Evolutionary conservation across 2,329 filamentous ascomycete genomes (phyloP).

Genomic region (Trichoderma koningiopsis): DNA sequence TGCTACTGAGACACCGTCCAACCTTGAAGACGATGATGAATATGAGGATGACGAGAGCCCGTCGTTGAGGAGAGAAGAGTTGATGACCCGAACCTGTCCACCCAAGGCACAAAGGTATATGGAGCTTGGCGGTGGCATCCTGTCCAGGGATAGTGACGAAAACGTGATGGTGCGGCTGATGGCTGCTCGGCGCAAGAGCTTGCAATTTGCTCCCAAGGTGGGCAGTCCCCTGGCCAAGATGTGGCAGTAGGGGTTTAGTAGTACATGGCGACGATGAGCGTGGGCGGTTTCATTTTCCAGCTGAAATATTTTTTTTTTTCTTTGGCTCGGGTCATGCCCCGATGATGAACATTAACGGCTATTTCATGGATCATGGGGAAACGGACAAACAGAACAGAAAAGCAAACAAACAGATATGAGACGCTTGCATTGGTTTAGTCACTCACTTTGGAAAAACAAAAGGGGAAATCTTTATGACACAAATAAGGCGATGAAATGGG

Average conservation of each 20-base stretch:
- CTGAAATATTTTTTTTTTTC: neutral
- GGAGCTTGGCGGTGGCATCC: slow-evolving; percentile 48
- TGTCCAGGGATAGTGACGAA: slow-evolving; percentile 56
- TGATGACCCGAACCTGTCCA: slow-evolving; percentile 58
- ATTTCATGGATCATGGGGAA: neutral
- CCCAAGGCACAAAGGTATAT: slow-evolving; percentile 47
- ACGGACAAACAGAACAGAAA: neutral
- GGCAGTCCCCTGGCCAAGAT: slow-evolving; percentile 69
- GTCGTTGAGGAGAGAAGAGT: slow-evolving; percentile 40
- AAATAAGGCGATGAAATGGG: slow-evolving; percentile 5
- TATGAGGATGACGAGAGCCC: slow-evolving; percentile 29
- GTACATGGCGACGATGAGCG: neutral
- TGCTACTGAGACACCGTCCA: slow-evolving; percentile 51
- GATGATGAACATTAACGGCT: slow-evolving; percentile 16
- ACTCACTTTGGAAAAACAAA: slow-evolving; percentile 20
- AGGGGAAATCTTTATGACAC: neutral
- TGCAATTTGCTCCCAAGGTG: slow-evolving; percentile 75
- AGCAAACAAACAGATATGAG: neutral
- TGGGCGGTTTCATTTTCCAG: neutral
- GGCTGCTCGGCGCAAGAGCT: slow-evolving; percentile 73
- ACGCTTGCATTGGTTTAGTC: slow-evolving; percentile 18
- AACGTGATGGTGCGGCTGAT: slow-evolving; percentile 64
- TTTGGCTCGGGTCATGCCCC: neutral
- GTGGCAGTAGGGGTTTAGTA: slow-evolving; percentile 41
- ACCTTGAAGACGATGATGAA: slow-evolving; percentile 39